Base-by-base conservation (phyloP, 2,329 filamentous ascomycete genomes). In the Cryphonectria naterciae region DNA sequence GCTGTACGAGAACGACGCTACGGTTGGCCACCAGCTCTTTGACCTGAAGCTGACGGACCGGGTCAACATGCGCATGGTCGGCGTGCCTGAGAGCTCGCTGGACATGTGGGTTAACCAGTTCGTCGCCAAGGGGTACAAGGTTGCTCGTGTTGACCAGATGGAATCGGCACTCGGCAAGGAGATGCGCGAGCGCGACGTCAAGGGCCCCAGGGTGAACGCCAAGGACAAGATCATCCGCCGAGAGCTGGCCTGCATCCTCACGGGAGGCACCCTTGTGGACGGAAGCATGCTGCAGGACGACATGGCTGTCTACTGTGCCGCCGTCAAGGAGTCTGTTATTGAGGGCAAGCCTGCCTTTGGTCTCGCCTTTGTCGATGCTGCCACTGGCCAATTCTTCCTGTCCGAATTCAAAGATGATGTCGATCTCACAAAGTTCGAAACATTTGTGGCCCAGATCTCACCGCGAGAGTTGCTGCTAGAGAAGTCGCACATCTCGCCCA, bases 31-130 rank as follows among this genome's bases (percentile, higher is more conserved):
- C 78, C 96, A 98, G 79, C 86, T 98, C 22, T 99, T 99, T 76
- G 96, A 99, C 80, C 87, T 99, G 70, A 99, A 99, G 83, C 91
- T 99, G 79, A 99, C 96, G 0, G 96, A 99, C 77, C 89, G 96
- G 68, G 96, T 99, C 79, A 99, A 99, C 80, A 99, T 99, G 96
- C 93, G 95, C 75, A 99, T 99, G 96, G 96, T 98, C 2, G 96
- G 96, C 73, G 96, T 99, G 0, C 96, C 96, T 0, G 96, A 99
- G 80, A 93, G 94, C 78, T 97, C 94, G 17, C 85, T 99, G n/a
- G 93, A 96, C 77, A 91, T 96, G 79, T 99, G 96, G 96, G 94
- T 96, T 70, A 97, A 97, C 77, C 96, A 99, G 77, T 99, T 99
- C 77, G 95, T 99, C 56, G 96, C 95, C 71, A 98, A 98, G 80